These are phyloP conservation scores for Ceratocystis cacaofunesta DNA, from an alignment of 2,329 filamentous ascomycete species.

Conservation along the genomic window DNA sequence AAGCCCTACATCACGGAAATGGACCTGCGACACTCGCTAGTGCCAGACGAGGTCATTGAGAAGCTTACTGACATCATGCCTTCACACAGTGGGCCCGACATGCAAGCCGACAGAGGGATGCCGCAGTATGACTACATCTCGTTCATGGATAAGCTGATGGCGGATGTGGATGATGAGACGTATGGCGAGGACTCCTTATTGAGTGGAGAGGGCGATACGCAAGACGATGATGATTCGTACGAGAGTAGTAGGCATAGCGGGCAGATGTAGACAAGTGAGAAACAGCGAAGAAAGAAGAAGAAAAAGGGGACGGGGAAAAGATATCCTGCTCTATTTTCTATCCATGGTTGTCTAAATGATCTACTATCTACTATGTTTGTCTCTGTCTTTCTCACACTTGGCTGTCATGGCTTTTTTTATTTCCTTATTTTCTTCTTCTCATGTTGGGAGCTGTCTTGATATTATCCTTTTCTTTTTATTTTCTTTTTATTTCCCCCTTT, in stretches of 20 bases:
- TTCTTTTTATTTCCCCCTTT: not conserved
- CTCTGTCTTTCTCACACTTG: not conserved
- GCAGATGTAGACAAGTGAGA: not conserved
- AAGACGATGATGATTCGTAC: constrained; percentile 10
- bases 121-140: constrained; percentile 91
- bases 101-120: constrained; percentile 68
- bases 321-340: not conserved
- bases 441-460: not conserved
- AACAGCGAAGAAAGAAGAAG: not conserved
- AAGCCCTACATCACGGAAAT: constrained; percentile 98
- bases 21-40: constrained; percentile 84
- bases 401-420: too few species aligned
- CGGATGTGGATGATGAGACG: constrained; percentile 22
- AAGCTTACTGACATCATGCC: constrained; percentile 82
- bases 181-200: constrained; percentile 17
- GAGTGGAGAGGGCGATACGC: constrained; percentile 16
- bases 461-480: not conserved
- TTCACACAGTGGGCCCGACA: constrained; percentile 65
- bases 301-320: not conserved
- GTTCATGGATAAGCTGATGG: constrained; percentile 85
- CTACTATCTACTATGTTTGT: not conserved
- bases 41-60: constrained; percentile 93
- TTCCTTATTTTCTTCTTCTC: too few species aligned
- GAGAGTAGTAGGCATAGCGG: constrained; percentile 9
- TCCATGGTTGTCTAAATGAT: not conserved